Percentiles rank a stretch among this genome's conserved stretches.
Evolutionary conservation across 192 early-diverging fungal genomes (phyloP).

Genomic region (Piromyces sp.): DNA sequence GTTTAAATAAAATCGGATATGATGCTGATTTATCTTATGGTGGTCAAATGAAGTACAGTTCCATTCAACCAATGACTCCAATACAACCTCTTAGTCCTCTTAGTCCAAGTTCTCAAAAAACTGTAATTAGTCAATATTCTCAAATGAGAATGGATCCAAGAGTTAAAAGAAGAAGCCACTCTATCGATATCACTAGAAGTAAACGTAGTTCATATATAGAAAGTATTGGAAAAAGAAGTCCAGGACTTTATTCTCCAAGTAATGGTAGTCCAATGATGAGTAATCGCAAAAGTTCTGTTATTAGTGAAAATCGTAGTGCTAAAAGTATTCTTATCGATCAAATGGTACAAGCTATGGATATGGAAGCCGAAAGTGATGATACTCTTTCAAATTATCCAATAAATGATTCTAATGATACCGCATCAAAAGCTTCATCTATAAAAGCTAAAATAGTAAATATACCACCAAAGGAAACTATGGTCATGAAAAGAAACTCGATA

Average conservation of each 20-base stretch:
- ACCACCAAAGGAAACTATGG: too few species aligned
- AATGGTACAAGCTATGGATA: neutral
- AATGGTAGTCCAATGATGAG: neutral
- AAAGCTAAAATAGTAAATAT: neutral
- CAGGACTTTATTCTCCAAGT: neutral
- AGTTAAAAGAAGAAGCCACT: neutral
- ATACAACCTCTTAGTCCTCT: neutral
- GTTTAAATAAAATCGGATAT: neutral
- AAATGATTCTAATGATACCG: too few species aligned
- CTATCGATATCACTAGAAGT: neutral
- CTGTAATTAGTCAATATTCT: neutral
- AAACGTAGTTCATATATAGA: neutral
- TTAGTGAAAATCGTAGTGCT: neutral
- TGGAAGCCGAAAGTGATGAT: neutral
- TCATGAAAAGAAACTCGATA: too few species aligned
- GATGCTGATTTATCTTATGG: neutral
- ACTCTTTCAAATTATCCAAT: neutral
- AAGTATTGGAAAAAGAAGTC: neutral
- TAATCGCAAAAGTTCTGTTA: neutral
- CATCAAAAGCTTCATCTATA: neutral
- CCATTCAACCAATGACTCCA: neutral
- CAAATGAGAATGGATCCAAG: neutral
- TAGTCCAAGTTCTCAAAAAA: neutral
- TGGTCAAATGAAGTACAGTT: neutral
- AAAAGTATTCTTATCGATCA: neutral